These are phyloP conservation scores for Pyrenochaeta sp. DNA, from an alignment of 2,329 filamentous ascomycete genomes.

Conservation along the genomic window DNA sequence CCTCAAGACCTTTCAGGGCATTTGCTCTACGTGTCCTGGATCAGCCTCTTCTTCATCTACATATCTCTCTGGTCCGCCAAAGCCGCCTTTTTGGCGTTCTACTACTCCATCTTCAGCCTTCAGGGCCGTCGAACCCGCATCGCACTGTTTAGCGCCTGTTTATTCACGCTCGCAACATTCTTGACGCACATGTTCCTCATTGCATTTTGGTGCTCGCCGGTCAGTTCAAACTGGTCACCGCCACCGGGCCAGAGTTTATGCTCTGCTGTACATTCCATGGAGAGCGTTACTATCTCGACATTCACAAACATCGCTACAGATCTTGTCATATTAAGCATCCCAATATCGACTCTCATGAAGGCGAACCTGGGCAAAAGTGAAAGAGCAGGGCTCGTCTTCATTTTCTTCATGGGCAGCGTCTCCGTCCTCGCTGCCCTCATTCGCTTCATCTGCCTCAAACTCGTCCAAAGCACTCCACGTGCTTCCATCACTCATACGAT, in stretches of 20 bases:
- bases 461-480: slow-evolving; percentile 28
- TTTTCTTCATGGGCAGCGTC: slow-evolving; percentile 36
- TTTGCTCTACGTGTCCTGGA: slow-evolving; percentile 43
- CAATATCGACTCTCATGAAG: slow-evolving; percentile 26
- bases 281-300: slow-evolving; percentile 35
- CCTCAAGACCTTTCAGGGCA: slow-evolving; percentile 31
- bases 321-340: slow-evolving; percentile 37
- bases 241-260: slow-evolving; percentile 25
- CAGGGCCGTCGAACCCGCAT: slow-evolving; percentile 26
- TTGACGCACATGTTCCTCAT: slow-evolving; percentile 41
- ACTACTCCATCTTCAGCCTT: slow-evolving; percentile 37
- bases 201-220: slow-evolving; percentile 38
- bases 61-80: slow-evolving; percentile 39
- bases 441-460: slow-evolving; percentile 36
- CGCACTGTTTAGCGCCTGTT: slow-evolving; percentile 15
- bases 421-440: slow-evolving; percentile 37
- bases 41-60: slow-evolving; percentile 44
- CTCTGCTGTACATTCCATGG: slow-evolving; percentile 13
- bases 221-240: slow-evolving; percentile 30
- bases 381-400: slow-evolving; percentile 32
- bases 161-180: slow-evolving; percentile 37
- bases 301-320: slow-evolving; percentile 41
- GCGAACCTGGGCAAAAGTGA: slow-evolving; percentile 17
- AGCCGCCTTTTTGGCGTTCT: slow-evolving; percentile 42
- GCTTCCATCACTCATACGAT: slow-evolving; percentile 42